Evolutionary conservation across 108 stramenopile genomes (phyloP).

Genomic region (Asterionellopsis glacialis): DNA sequence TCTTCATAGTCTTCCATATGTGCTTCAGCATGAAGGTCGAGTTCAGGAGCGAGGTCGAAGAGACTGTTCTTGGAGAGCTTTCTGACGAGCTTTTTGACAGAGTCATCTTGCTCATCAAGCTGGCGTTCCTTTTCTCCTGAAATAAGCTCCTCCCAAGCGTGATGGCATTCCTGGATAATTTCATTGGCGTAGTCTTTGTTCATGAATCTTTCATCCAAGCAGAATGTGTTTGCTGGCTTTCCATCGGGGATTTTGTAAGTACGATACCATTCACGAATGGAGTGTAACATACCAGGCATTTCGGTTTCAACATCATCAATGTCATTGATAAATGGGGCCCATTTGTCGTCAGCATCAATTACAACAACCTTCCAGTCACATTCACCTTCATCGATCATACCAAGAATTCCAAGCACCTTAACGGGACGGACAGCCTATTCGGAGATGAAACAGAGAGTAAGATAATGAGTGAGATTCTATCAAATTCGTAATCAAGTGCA

Average conservation of each 20-base stretch:
- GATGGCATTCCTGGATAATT: conserved; percentile 84
- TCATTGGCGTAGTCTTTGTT: conserved; percentile 83
- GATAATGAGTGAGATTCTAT: background rate
- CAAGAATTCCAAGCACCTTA: conserved; percentile 95
- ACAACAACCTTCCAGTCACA: conserved; percentile 97
- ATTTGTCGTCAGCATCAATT: conserved; percentile 92
- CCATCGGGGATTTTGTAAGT: conserved; percentile 99
- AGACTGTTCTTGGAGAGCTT: conserved; percentile 79
- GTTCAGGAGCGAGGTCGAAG: conserved; percentile 50
- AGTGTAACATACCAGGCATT: conserved; percentile 84
- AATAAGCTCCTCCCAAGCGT: conserved; percentile 84
- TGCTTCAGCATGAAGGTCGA: conserved; percentile 64
- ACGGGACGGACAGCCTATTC: conserved; percentile 83
- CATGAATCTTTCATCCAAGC: conserved; percentile 92
- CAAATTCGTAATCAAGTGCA: background rate
- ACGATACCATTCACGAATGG: conserved; percentile 97
- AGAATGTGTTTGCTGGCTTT: conserved; percentile 95
- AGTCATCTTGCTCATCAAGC: conserved; percentile 39
- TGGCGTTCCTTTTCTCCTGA: conserved; percentile 79
- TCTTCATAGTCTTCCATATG: conserved; percentile 33
- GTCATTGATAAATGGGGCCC: conserved; percentile 94
- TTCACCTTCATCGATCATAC: conserved; percentile 99
- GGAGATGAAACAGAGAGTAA: background rate
- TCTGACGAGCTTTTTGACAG: conserved; percentile 69
- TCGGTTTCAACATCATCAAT: conserved; percentile 93